Base-by-base conservation (phyloP, 352 stramenopile species). In the Stephanocyclus meneghinianus region DNA sequence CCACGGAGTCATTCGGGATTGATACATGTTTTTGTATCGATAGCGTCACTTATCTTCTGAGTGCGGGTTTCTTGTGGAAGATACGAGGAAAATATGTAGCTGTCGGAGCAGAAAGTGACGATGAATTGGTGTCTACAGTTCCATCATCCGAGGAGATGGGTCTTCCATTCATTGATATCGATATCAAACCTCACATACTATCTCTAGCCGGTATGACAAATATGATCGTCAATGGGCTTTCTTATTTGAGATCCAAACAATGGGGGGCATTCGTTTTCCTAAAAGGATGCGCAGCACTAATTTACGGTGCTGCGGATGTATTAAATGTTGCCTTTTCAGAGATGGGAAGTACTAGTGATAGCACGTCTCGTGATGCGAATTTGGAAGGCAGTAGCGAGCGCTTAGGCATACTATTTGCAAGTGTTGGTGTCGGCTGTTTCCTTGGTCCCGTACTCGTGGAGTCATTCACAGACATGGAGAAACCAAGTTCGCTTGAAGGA, bases 261-360 rank as follows among this genome's bases (percentile, higher is more conserved):
- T 90, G 82, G 77, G 77, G 69, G 21, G 21, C 80, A 45, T 72
- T 80, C 60, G 71, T 83, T 9, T 81, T 91, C 32, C 60, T 91
- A 5, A 92, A 92, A 56, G 63, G 61, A 29, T 83, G 50, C 37
- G 64, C 63, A 21, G 63, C 63, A 1, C 35, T 91, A 3, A 69
- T 80, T 40, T 90, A 77, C 64, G 84, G 82, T 15, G 74, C 76
- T 26, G 56, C 67, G 15, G 84, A 91, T 72, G 71, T 92, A 7
- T 65, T 92, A 10, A 92, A 90, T 65, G 87, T 91, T 16, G 66
- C 74, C 6, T 89, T 90, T 57, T 75, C 82, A 0, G 76, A 79
- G 30, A 57, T 66, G 71, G 70, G 71, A 6, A 18, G 8, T 15
- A 47, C 4, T 32, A 48, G 0, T 35, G 8, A 57, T 57, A 8